These are phyloP conservation scores for Suillus ampliporus DNA, from an alignment of 768 basidiomycete species.

Conservation along the genomic window DNA sequence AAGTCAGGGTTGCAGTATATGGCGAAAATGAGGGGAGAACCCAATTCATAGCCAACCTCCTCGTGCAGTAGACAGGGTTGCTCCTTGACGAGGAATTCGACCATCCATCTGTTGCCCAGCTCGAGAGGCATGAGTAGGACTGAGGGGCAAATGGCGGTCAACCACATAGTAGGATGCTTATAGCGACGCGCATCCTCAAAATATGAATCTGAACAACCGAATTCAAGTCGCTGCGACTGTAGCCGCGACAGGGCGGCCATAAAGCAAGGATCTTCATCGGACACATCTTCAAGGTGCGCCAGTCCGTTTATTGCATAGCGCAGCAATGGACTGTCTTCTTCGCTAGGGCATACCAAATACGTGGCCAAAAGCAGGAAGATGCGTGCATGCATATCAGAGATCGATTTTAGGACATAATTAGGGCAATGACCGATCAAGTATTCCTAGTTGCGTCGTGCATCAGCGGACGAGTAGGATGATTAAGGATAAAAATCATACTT, in stretches of 20 bases:
- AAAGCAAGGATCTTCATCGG: not conserved
- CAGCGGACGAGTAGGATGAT: no score
- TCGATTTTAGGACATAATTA: not conserved
- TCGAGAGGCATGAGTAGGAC: not conserved
- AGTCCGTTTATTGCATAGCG: not conserved
- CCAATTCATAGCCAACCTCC: no score
- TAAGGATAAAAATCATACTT: conserved; percentile 3
- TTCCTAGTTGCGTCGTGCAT: conserved; percentile 2
- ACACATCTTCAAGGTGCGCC: not conserved
- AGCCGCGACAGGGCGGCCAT: not conserved
- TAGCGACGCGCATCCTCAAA: no score
- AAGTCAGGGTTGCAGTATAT: no score
- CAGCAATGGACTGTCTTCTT: not conserved
- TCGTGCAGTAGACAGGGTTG: not conserved
- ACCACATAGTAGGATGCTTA: no score
- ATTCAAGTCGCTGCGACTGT: not conserved
- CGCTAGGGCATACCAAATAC: not conserved
- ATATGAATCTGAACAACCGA: no score
- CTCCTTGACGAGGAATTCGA: not conserved
- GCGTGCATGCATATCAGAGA: not conserved
- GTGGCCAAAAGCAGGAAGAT: not conserved
- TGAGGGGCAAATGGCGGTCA: no score
- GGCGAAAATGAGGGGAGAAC: no score
- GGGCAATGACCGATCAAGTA: not conserved
- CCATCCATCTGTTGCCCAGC: not conserved